A percentile compares a stretch with the other conserved stretches of the same genome.
Evolutionary conservation across 129 eudicot genomes (phyloP).

Genomic region (Glebionis coronaria): DNA sequence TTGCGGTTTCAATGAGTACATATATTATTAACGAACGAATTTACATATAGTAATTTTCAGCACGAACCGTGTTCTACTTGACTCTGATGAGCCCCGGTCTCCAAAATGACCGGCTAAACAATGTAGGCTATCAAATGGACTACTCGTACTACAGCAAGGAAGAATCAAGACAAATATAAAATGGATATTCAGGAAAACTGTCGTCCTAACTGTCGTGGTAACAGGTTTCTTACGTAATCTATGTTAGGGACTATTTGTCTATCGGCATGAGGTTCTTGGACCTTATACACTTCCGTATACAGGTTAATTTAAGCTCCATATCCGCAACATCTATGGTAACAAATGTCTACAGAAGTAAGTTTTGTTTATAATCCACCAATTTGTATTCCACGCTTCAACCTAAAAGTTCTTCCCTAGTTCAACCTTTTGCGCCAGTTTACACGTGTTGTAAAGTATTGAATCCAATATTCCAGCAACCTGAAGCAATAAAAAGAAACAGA

Average conservation of each 20-base stretch:
- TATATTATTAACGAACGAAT: background rate
- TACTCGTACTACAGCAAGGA: background rate
- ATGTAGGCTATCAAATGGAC: too few relatives aligned
- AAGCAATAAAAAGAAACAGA: conserved; percentile 10
- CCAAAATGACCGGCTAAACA: too few relatives aligned
- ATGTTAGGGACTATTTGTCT: conserved; percentile 10
- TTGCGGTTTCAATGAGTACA: background rate
- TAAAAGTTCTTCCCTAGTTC: conserved; percentile 79
- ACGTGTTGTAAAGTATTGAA: conserved; percentile 67
- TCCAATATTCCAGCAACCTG: conserved; percentile 96
- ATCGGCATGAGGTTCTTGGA: conserved; percentile 18
- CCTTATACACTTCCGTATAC: conserved; percentile 20
- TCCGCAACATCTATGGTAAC: conserved; percentile 13
- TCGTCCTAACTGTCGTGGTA: background rate
- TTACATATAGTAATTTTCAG: too few relatives aligned
- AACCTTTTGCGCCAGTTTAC: conserved; percentile 63
- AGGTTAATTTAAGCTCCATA: conserved; percentile 24
- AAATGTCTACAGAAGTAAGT: conserved; percentile 3
- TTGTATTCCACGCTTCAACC: conserved; percentile 18
- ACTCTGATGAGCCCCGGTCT: too few relatives aligned
- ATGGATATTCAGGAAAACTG: conserved; percentile 11
- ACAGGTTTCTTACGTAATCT: conserved; percentile 17
- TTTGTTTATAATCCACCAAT: conserved; percentile 18
- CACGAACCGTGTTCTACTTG: too few relatives aligned
- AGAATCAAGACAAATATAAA: background rate